These are phyloP conservation scores for Acarospora socialis DNA, from an alignment of 2,329 filamentous ascomycete species.

Conservation along the genomic window DNA sequence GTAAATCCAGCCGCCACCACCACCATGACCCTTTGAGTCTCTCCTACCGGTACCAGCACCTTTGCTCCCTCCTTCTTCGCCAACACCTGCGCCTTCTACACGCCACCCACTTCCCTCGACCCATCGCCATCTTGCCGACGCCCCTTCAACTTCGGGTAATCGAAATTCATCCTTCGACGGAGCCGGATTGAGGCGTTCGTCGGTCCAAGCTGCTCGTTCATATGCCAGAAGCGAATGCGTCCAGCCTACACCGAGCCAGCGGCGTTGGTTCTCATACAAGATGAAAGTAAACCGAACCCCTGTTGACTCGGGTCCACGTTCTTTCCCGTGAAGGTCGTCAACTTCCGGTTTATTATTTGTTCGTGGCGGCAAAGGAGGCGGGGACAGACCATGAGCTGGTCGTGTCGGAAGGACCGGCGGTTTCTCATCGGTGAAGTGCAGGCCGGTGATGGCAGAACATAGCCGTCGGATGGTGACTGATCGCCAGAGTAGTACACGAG, in stretches of 20 bases:
- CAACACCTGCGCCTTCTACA: conserved; percentile 60
- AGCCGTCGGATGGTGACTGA: conserved; percentile 59
- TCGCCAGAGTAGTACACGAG: conserved; percentile 79
- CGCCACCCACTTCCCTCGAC: conserved; percentile 73
- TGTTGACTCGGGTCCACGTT: conserved; percentile 39
- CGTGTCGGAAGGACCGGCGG: conserved; percentile 15
- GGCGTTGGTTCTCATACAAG: conserved; percentile 87
- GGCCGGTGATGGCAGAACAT: conserved; percentile 61
- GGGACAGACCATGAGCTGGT: conserved; percentile 15
- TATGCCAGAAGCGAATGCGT: conserved; percentile 82
- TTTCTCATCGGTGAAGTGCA: conserved; percentile 48
- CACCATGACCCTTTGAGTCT: conserved; percentile 30
- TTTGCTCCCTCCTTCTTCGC: conserved; percentile 27
- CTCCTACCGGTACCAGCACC: conserved; percentile 27
- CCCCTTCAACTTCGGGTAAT: conserved; percentile 51
- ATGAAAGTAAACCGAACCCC: conserved; percentile 94
- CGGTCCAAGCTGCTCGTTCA: conserved; percentile 83
- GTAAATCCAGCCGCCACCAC: conserved; percentile 81
- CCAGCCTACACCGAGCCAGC: conserved; percentile 93
- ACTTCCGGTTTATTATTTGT: conserved; percentile 30
- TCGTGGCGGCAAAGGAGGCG: conserved; percentile 26
- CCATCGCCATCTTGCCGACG: conserved; percentile 61
- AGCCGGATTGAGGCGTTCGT: conserved; percentile 78
- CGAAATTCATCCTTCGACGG: conserved; percentile 60
- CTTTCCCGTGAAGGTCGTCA: conserved; percentile 33